Percentiles rank a stretch among this genome's conserved stretches.
phyloP scores from a whole-genome alignment of 2,329 filamentous ascomycete species.

The Trichoderma pleuroti region DNA sequence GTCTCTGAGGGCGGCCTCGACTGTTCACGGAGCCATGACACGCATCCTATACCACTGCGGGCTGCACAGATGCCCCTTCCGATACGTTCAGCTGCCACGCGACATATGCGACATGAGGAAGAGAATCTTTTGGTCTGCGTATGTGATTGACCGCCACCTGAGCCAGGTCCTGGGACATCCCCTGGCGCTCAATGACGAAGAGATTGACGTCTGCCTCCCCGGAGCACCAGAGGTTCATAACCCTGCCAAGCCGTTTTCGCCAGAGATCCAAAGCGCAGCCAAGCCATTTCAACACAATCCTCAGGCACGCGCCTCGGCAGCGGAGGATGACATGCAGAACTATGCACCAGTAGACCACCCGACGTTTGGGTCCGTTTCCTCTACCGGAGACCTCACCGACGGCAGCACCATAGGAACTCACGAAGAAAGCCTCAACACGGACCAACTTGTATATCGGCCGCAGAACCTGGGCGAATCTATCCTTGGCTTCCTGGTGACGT shows the following conservation, averaged over 20 bases:
- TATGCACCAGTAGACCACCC: conserved; percentile 12
- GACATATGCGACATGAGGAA: conserved; percentile 17
- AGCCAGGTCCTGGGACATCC: conserved; percentile 10
- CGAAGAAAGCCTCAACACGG: neutral
- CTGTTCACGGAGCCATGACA: conserved; percentile 11
- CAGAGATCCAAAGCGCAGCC: neutral
- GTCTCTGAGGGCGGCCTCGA: conserved; percentile 13
- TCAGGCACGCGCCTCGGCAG: neutral
- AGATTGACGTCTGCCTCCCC: conserved; percentile 10
- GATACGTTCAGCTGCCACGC: conserved; percentile 10
- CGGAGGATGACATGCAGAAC: neutral
- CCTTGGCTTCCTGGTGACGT: conserved; percentile 8
- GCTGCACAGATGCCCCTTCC: conserved; percentile 12
- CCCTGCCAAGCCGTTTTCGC: neutral
- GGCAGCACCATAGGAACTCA: conserved; percentile 5
- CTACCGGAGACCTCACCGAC: conserved; percentile 8
- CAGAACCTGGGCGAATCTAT: conserved; percentile 10
- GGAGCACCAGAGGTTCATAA: conserved; percentile 8
- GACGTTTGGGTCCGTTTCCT: conserved; percentile 6
- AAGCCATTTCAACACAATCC: neutral
- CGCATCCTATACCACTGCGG: conserved; percentile 15
- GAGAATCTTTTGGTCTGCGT: conserved; percentile 13
- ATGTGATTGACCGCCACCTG: conserved; percentile 14
- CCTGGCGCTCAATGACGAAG: conserved; percentile 9
- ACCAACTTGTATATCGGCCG: conserved; percentile 5